These are phyloP conservation scores for Penicillium decumbens DNA, from an alignment of 2,329 filamentous ascomycete species.

Conservation along the genomic window DNA sequence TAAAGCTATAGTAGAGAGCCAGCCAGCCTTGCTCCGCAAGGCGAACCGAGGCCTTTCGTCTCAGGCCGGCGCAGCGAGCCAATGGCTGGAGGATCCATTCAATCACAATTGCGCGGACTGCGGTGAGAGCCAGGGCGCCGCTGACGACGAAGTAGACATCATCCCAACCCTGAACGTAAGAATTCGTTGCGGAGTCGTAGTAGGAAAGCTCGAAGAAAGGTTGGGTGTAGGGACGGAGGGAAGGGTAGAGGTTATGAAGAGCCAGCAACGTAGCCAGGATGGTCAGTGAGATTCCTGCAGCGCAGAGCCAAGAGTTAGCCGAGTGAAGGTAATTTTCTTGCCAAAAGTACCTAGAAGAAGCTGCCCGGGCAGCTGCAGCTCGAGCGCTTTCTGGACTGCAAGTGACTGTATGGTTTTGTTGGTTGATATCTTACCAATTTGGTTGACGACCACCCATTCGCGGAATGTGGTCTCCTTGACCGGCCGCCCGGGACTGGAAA, in stretches of 20 bases:
- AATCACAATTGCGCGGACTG: slow-evolving; percentile 75
- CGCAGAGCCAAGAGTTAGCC: slow-evolving; percentile 16
- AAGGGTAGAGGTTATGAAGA: slow-evolving; percentile 76
- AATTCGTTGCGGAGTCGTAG: slow-evolving; percentile 62
- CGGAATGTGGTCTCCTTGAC: slow-evolving; percentile 41
- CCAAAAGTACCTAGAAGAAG: slow-evolving; percentile 1
- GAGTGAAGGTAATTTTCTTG: slow-evolving; percentile 2
- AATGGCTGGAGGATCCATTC: slow-evolving; percentile 81
- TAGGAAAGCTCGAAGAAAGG: slow-evolving; percentile 89
- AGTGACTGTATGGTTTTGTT: background rate
- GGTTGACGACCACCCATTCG: slow-evolving; percentile 69
- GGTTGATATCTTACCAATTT: slow-evolving; percentile 61
- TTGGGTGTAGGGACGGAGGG: slow-evolving; percentile 69
- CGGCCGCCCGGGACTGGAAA: slow-evolving; percentile 29
- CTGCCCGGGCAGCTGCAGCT: background rate
- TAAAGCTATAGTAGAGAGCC: slow-evolving; percentile 72
- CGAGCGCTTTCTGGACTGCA: background rate
- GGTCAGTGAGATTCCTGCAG: slow-evolving; percentile 74
- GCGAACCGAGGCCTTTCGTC: slow-evolving; percentile 71
- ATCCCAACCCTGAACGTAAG: slow-evolving; percentile 72
- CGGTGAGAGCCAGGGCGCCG: slow-evolving; percentile 81
- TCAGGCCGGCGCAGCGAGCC: slow-evolving; percentile 66
- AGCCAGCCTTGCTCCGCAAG: slow-evolving; percentile 96
- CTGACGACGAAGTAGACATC: slow-evolving; percentile 73
- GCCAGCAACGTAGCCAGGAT: slow-evolving; percentile 77